Percentiles rank a stretch among this genome's conserved stretches.
phyloP scores from a whole-genome alignment of 2,329 filamentous ascomycete species.

The Penicillium crustosum region DNA sequence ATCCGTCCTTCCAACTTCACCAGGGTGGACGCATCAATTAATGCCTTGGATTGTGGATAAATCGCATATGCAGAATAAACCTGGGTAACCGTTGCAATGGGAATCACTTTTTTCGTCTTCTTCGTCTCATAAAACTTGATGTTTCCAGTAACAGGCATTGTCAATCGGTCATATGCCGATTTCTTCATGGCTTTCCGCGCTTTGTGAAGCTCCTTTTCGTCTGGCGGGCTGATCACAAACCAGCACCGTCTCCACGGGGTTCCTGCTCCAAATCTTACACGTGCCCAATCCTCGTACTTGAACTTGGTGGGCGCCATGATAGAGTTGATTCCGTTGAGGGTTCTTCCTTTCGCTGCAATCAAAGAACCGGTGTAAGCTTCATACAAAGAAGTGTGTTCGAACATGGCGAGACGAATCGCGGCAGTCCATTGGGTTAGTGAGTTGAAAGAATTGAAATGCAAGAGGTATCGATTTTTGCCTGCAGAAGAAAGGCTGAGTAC shows the following conservation, averaged over 20 bases:
- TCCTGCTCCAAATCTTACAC: slow-evolving; percentile 91
- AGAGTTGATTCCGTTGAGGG: slow-evolving; percentile 81
- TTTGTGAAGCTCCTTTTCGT: slow-evolving; percentile 88
- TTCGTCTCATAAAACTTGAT: slow-evolving; percentile 96
- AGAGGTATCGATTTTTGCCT: slow-evolving; percentile 88
- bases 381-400: slow-evolving; percentile 86
- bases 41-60: slow-evolving; percentile 88
- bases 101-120: slow-evolving; percentile 85
- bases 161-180: slow-evolving; percentile 75
- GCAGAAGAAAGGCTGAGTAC: slow-evolving; percentile 95
- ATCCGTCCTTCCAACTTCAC: slow-evolving; percentile 92
- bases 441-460: slow-evolving; percentile 94
- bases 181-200: slow-evolving; percentile 76
- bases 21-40: slow-evolving; percentile 92
- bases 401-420: slow-evolving; percentile 89
- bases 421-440: slow-evolving; percentile 95
- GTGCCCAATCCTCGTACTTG: slow-evolving; percentile 86
- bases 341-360: slow-evolving; percentile 90
- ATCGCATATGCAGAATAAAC: slow-evolving; percentile 92
- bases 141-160: slow-evolving; percentile 73
- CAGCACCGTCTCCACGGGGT: slow-evolving; percentile 96
- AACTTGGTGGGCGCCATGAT: slow-evolving; percentile 81
- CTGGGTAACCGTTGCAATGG: slow-evolving; percentile 88
- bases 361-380: slow-evolving; percentile 96
- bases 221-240: slow-evolving; percentile 89